phyloP scores from a whole-genome alignment of 352 stramenopile genomes.

The Phytopythium aichiense region DNA sequence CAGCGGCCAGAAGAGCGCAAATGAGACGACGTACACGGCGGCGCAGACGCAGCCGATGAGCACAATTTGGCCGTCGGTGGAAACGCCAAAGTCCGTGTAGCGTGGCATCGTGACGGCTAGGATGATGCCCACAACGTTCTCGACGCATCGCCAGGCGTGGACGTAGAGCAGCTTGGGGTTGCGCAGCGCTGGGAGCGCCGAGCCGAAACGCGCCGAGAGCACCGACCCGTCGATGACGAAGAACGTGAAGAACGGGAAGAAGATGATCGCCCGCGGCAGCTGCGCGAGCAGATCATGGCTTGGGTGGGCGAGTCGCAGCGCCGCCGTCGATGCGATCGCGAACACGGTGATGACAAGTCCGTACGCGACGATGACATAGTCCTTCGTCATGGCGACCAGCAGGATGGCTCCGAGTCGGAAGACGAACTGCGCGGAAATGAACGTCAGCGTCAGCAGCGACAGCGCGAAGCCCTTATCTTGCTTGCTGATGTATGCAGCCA shows the following conservation, averaged over 20 bases:
- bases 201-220: constrained; percentile 27
- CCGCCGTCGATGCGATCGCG: constrained; percentile 26
- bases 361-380: constrained; percentile 34
- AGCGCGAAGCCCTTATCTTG: constrained; percentile 24
- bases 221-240: constrained; percentile 54
- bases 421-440: constrained; percentile 56
- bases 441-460: constrained; percentile 30
- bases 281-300: constrained; percentile 25
- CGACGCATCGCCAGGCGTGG: constrained; percentile 50
- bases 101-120: constrained; percentile 35
- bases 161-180: constrained; percentile 31
- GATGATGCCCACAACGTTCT: constrained; percentile 42
- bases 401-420: constrained; percentile 56
- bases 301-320: constrained; percentile 39
- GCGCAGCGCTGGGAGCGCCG: constrained; percentile 27
- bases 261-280: constrained; percentile 40
- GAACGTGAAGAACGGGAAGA: constrained; percentile 67
- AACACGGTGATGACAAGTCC: constrained; percentile 26
- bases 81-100: constrained; percentile 61
- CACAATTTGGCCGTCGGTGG: constrained; percentile 29
- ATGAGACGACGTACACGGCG: constrained; percentile 26
- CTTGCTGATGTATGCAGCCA: constrained; percentile 40
- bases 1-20: constrained; percentile 25
- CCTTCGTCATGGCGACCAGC: constrained; percentile 61
- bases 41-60: constrained; percentile 32